Base-by-base conservation (phyloP, 2,329 filamentous ascomycete species). In the Cercospora sp. region DNA sequence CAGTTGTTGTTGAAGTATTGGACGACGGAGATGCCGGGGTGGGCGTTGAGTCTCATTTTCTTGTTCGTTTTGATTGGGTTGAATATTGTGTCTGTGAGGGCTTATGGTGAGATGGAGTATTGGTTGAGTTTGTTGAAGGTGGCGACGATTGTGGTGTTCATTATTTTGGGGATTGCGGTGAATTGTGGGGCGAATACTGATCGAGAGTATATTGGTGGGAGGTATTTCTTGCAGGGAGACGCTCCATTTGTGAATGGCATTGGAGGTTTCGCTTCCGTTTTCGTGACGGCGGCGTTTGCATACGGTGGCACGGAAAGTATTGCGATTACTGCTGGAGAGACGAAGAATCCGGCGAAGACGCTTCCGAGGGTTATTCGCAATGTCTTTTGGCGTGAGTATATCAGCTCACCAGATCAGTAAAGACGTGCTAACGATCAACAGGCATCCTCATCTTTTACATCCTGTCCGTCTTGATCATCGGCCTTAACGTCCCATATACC, bases 381-480 rank as follows among this genome's bases (percentile, higher is more conserved):
- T 63, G 93, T 90, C 73, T 93, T 94, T 80, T 93, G 87, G 82
- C 90, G 91, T 63, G 26, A 53, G 60, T 63, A 12, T 7, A 30
- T 8, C 18, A 5, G 13, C 18, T 23, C 18, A 18, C 0, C 8
- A 23, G 3, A 3, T n/a, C 16, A 20, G 3, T 4, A n/a, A 2
- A 48, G 31, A 3, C 28, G 4, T 7, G 31, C 26, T 55, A n/a
- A 63, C 40, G 9, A n/a, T 30, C n/a, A n/a, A 26, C 45, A 55
- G 45, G 61, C 63, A 93, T 94, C 78, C 80, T 93, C 72, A 83
- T 93, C 82, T 94, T 94, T 84, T 94, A 94, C 83, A 85, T 88
- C 74, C 79, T 93, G 66, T 89, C 87, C 28, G 89, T 93, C 55
- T 84, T 94, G 62, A 84, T 94, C 64, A 83, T 94, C 68, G 91